phyloP scores from a whole-genome alignment of 768 basidiomycete species.

The Vishniacozyma victoriae region DNA sequence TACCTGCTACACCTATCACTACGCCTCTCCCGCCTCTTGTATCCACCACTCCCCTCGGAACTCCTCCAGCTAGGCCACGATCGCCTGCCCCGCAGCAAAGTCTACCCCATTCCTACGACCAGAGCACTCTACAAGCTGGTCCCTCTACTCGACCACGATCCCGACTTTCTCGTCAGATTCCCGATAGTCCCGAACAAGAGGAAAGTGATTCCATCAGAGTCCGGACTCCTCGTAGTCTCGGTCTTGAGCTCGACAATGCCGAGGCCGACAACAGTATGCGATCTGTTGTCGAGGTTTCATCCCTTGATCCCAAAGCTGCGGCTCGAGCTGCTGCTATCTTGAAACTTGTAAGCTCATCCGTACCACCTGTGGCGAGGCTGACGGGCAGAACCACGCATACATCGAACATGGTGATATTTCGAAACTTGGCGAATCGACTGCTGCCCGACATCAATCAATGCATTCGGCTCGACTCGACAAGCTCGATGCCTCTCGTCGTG shows the following conservation, averaged over 20 bases:
- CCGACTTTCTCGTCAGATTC: too few species aligned
- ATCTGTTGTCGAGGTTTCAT: slow-evolving; percentile 75
- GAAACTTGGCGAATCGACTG: not conserved
- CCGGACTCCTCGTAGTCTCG: too few species aligned
- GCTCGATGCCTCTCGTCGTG: slow-evolving; percentile 7
- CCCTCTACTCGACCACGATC: too few species aligned
- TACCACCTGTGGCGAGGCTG: not conserved
- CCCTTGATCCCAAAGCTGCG: slow-evolving; percentile 76
- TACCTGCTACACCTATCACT: not conserved
- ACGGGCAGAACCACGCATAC: slow-evolving; percentile 71
- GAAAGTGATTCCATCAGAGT: too few species aligned
- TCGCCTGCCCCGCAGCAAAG: slow-evolving; percentile 4
- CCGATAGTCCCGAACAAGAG: too few species aligned
- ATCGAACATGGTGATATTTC: slow-evolving; percentile 57
- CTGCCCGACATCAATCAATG: slow-evolving; percentile 1
- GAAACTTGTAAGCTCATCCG: slow-evolving; percentile 74
- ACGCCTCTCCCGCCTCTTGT: not conserved
- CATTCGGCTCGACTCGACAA: slow-evolving; percentile 4
- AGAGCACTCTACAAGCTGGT: too few species aligned
- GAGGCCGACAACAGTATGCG: slow-evolving; percentile 28
- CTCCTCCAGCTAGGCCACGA: not conserved
- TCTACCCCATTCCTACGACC: slow-evolving; percentile 4
- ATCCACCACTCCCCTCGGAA: not conserved
- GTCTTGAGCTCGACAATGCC: too few species aligned
- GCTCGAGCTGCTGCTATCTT: slow-evolving; percentile 89